Evolutionary conservation across 1,139 yeast species (phyloP).

Genomic region (Scheffersomyces quercinus): DNA sequence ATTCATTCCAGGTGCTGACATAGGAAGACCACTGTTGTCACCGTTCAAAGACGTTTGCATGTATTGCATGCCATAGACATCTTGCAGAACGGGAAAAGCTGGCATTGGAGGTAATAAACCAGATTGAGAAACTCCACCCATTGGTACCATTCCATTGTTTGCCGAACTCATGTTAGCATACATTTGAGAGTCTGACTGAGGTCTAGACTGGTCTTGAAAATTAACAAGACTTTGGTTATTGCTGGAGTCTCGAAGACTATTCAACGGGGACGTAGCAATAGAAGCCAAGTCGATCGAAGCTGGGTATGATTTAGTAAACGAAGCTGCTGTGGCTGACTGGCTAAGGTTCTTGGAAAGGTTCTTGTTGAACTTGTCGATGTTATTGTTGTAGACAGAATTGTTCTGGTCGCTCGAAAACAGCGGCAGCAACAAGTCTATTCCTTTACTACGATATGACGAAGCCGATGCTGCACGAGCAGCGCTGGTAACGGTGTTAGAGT

Average conservation of each 20-base stretch:
- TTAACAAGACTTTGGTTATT: neutral
- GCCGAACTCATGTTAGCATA: neutral
- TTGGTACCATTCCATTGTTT: neutral
- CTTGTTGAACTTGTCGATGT: conserved; percentile 3
- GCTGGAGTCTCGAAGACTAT: neutral
- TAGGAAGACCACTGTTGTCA: neutral
- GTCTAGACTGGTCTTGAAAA: neutral
- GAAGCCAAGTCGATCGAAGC: conserved; percentile 40
- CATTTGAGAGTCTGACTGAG: neutral
- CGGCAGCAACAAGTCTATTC: conserved; percentile 31
- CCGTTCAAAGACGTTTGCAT: neutral
- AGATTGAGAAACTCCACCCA: neutral
- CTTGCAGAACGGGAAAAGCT: conserved; percentile 19
- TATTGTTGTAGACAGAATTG: neutral
- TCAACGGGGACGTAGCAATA: conserved; percentile 17
- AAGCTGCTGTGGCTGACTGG: conserved; percentile 14
- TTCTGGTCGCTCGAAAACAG: conserved; percentile 17
- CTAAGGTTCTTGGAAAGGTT: conserved; percentile 11
- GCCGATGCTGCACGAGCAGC: no score
- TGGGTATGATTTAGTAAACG: conserved; percentile 38
- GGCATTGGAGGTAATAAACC: conserved; percentile 45
- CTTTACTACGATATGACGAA: conserved; percentile 1
- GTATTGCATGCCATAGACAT: neutral
- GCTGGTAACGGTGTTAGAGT: neutral
- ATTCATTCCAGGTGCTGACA: neutral